These are phyloP conservation scores for Malassezia furfur DNA, from an alignment of 1,284 basidiomycete genomes.

Conservation along the genomic window DNA sequence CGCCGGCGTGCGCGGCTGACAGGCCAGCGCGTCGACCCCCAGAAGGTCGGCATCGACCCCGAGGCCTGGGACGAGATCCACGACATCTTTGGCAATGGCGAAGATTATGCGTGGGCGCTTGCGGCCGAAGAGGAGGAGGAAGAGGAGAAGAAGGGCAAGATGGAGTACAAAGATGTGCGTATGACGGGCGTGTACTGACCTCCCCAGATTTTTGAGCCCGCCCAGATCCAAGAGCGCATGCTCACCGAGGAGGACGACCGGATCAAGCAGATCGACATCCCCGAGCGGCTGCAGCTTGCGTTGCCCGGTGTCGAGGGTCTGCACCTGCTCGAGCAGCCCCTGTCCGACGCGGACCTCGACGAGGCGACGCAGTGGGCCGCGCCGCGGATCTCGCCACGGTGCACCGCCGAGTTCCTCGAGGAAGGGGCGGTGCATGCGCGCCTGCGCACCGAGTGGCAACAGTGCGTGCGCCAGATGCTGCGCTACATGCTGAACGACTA, in stretches of 20 bases:
- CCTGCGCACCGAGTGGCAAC: constrained; percentile 63
- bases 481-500: constrained; percentile 76
- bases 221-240: constrained; percentile 82
- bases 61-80: constrained; percentile 95
- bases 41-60: constrained; percentile 30
- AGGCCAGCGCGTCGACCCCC: constrained; percentile 58
- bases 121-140: constrained; percentile 51
- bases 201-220: constrained; percentile 88
- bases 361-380: constrained; percentile 83
- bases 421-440: constrained; percentile 56
- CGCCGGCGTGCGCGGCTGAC: constrained; percentile 34
- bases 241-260: constrained; percentile 84
- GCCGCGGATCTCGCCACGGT: constrained; percentile 62
- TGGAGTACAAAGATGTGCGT: constrained; percentile 66
- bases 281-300: constrained; percentile 89
- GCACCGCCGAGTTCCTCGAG: constrained; percentile 56
- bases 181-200: constrained; percentile 50
- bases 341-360: constrained; percentile 61
- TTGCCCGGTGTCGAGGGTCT: constrained; percentile 53
- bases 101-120: constrained; percentile 91
- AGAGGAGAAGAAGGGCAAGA: constrained; percentile 50
- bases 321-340: constrained; percentile 59
- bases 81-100: constrained; percentile 92
- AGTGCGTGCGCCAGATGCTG: constrained; percentile 70
- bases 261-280: constrained; percentile 80